phyloP scores from a whole-genome alignment of 2,329 filamentous ascomycete genomes.

The Fusarium sacchari region DNA sequence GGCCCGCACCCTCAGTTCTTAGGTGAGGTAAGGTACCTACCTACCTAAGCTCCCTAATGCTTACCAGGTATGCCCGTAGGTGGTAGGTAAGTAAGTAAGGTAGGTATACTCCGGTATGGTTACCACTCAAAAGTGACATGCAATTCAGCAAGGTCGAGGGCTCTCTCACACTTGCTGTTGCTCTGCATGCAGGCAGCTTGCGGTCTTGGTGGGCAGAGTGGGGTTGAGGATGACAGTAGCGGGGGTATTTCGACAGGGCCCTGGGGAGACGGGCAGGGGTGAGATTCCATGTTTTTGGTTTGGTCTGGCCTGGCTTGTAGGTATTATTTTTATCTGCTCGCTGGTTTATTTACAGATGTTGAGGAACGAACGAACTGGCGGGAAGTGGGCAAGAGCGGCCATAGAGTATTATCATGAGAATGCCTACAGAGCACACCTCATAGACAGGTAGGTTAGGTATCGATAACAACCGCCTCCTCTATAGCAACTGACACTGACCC shows the following conservation, averaged over 20 bases:
- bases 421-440: background rate
- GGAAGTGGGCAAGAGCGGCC: background rate
- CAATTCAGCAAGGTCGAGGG: background rate
- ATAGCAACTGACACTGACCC: constrained; percentile 17
- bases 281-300: constrained; percentile 8
- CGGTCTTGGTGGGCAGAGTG: constrained; percentile 30
- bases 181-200: constrained; percentile 4
- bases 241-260: constrained; percentile 31
- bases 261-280: background rate
- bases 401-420: background rate
- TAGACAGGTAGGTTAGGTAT: background rate
- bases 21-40: background rate
- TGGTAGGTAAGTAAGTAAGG: background rate
- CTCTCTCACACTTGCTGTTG: background rate
- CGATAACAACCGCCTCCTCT: background rate
- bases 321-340: background rate
- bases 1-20: constrained; percentile 11
- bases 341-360: background rate
- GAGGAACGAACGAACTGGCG: background rate
- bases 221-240: constrained; percentile 40
- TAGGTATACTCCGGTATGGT: background rate
- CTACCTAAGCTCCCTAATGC: constrained; percentile 16
- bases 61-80: too few species aligned
- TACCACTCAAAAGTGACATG: background rate
- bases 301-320: background rate